These are phyloP conservation scores for Stemphylium vesicarium DNA, from an alignment of 2,329 filamentous ascomycete genomes.

Conservation along the genomic window DNA sequence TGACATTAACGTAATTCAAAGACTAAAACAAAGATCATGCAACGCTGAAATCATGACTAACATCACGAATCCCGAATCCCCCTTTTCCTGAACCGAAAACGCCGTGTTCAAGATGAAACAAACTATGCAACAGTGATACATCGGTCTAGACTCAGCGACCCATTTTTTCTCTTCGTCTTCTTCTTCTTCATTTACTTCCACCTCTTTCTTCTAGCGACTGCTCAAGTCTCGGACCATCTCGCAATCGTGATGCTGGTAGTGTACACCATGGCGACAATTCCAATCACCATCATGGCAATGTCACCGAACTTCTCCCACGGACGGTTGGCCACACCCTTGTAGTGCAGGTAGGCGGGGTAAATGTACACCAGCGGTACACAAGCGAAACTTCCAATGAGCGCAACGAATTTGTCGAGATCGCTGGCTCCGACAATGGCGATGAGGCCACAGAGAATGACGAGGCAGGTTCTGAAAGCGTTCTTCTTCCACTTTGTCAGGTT, in stretches of 20 bases:
- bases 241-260: constrained; percentile 69
- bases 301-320: constrained; percentile 64
- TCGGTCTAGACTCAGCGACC: background rate
- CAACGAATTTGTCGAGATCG: constrained; percentile 76
- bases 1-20: constrained; percentile 1
- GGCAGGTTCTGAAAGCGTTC: constrained; percentile 66
- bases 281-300: constrained; percentile 66
- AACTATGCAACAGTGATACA: constrained; percentile 2
- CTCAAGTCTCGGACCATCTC: constrained; percentile 34
- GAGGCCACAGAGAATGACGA: constrained; percentile 65
- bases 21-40: background rate
- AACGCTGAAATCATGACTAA: background rate
- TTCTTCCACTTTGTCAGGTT: constrained; percentile 76
- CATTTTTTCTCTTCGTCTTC: background rate
- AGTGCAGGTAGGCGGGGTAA: constrained; percentile 75
- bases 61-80: background rate
- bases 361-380: constrained; percentile 80
- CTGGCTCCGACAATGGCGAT: constrained; percentile 69
- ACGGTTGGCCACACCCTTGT: constrained; percentile 68
- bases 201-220: background rate
- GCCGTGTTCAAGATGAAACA: background rate
- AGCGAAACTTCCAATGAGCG: constrained; percentile 74
- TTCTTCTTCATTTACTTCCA: background rate
- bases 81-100: background rate
- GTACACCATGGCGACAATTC: constrained; percentile 74